Evolutionary conservation across 352 stramenopile genomes (phyloP), one percentile per base, ranked within the genome.

Genomic region (Phytophthora tentaculata): DNA sequence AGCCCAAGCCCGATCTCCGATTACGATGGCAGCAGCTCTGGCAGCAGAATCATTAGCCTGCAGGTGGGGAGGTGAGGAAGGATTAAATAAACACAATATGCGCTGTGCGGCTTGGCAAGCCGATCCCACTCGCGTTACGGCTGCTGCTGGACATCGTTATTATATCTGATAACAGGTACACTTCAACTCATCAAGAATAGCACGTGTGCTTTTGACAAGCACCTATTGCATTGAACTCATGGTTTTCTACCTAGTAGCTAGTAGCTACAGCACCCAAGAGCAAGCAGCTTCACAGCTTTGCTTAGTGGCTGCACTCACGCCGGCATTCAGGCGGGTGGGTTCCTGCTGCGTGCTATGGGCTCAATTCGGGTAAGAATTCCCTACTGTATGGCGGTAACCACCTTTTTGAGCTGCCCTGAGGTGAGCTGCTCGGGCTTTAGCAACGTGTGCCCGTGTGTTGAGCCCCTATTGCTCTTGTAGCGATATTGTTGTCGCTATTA

Each of bases 11-110:
- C 44, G 50, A 9, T 56, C 50, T 44, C 24, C 50, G 26, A 19
- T 51, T 51, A 51, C 19, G 44, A 10, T 1, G 19, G 8, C 44
- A 19, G 22, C 44, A 51, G 44, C 44, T 6, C 9, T 53, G 5
- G 47, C 23, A 53, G 49, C 26, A 44, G 49, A 56, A 56, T 56
- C 28, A 56, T 44, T 44, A 44, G 35, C 35, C 35, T 32, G 26
- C 26, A 32, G 26, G 26, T 32, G 26, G 26, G 3, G 26, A 32
- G 26, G 26, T 32, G n/a, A n/a, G n/a, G n/a, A n/a, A n/a, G n/a
- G n/a, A n/a, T n/a, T n/a, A n/a, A n/a, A n/a, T n/a, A n/a, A n/a
- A n/a, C n/a, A n/a, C n/a, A n/a, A n/a, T n/a, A n/a, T n/a, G n/a
- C n/a, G n/a, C n/a, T n/a, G n/a, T n/a, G n/a, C n/a, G n/a, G n/a